phyloP scores from a whole-genome alignment of 495 filamentous ascomycete species.

The Poronia punctata region DNA sequence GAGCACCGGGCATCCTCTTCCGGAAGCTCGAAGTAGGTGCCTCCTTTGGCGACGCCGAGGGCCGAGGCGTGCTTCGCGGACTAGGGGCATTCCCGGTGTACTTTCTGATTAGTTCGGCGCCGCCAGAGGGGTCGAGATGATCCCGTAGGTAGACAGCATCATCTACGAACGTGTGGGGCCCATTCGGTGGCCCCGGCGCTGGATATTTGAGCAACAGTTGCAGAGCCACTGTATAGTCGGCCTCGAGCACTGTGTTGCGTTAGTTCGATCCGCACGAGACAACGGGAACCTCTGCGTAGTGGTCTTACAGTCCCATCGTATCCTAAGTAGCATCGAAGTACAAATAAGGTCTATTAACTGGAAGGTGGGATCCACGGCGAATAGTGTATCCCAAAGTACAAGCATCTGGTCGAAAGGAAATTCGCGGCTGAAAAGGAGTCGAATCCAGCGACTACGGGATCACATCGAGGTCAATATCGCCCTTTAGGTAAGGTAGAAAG shows the following conservation, averaged over 20 bases:
- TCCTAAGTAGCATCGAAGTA: constrained; percentile 86
- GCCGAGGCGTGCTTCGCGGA: constrained; percentile 26
- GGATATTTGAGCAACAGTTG: constrained; percentile 79
- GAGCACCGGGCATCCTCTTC: constrained; percentile 24
- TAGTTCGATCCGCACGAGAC: too few species aligned
- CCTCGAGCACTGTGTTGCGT: constrained; percentile 57
- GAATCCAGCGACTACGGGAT: constrained; percentile 72
- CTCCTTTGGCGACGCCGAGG: constrained; percentile 22
- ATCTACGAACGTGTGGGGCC: constrained; percentile 70
- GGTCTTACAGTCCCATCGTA: constrained; percentile 79
- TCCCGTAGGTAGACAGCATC: constrained; percentile 82
- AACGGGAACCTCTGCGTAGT: too few species aligned
- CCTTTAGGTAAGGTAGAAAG: neutral
- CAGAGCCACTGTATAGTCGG: constrained; percentile 79
- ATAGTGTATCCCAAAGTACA: constrained; percentile 81
- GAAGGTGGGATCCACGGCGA: constrained; percentile 79
- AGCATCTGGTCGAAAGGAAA: constrained; percentile 83
- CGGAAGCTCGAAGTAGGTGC: constrained; percentile 13
- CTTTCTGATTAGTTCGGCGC: constrained; percentile 67
- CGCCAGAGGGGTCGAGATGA: constrained; percentile 67
- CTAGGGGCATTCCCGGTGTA: constrained; percentile 67
- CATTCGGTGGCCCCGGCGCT: constrained; percentile 51
- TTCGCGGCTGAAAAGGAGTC: constrained; percentile 87
- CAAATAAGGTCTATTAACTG: constrained; percentile 83
- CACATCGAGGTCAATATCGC: constrained; percentile 6